phyloP scores from a whole-genome alignment of 768 basidiomycete genomes.

The Holtermannia corniformis region DNA sequence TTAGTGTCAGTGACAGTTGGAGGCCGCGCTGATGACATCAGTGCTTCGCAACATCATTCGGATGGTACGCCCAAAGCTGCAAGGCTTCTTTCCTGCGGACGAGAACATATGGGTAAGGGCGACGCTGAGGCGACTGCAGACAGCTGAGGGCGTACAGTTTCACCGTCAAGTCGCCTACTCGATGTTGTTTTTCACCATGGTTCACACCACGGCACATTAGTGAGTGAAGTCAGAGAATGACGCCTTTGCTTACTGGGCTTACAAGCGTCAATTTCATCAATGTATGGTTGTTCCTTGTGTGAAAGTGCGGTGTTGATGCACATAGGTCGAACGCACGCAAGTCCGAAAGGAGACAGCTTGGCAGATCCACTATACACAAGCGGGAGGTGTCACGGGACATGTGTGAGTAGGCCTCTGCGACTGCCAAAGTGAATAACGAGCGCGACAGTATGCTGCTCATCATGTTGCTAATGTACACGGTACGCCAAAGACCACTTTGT shows the following conservation, averaged over 20 bases:
- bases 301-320: neutral
- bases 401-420: constrained; percentile 42
- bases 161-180: constrained; percentile 91
- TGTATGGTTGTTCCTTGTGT: neutral
- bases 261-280: neutral
- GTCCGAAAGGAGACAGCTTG: constrained; percentile 66
- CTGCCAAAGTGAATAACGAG: neutral
- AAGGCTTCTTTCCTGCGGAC: constrained; percentile 82
- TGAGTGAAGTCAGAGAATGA: neutral
- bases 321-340: constrained; percentile 44
- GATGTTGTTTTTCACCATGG: constrained; percentile 66
- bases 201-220: constrained; percentile 87
- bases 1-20: constrained; percentile 8
- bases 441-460: constrained; percentile 64
- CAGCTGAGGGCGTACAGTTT: constrained; percentile 26
- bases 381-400: constrained; percentile 89
- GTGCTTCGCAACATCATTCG: constrained; percentile 81
- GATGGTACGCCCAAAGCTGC: constrained; percentile 64
- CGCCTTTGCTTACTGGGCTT: neutral
- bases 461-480: constrained; percentile 82
- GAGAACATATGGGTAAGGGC: constrained; percentile 78
- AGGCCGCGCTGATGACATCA: constrained; percentile 11
- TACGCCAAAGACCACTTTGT: neutral
- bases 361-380: constrained; percentile 76
- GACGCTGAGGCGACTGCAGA: neutral